Conservation (phyloP, 768 basidiomycete genomes). For the Collybiopsis confluens region DNA sequence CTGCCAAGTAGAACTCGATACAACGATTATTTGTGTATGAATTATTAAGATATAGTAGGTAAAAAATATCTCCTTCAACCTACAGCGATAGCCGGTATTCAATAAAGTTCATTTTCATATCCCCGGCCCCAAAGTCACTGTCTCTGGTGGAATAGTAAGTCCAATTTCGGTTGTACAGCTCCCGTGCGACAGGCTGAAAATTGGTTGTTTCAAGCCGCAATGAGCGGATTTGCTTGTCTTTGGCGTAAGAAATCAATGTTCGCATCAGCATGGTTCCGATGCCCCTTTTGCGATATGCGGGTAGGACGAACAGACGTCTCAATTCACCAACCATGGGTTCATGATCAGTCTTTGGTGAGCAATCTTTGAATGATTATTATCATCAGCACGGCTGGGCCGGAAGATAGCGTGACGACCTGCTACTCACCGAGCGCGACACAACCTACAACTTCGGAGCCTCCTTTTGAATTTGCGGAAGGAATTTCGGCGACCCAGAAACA, state of each 20-base stretch:
- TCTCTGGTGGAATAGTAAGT: background rate
- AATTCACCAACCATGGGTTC: constrained; percentile 2
- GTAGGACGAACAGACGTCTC: constrained; percentile 3
- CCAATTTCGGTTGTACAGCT: background rate
- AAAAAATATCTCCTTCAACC: background rate
- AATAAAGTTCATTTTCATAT: constrained; percentile 2
- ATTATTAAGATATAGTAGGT: background rate
- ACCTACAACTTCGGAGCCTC: constrained; percentile 6
- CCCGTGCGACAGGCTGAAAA: constrained; percentile 4
- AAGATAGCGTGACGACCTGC: background rate
- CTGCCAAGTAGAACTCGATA: too few relatives aligned
- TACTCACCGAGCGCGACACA: constrained; percentile 7
- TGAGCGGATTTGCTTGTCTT: background rate
- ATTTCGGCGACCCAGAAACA: constrained; percentile 7
- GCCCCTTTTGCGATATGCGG: constrained; percentile 1
- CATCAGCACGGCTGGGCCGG: background rate
- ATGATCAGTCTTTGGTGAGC: background rate
- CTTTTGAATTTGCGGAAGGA: background rate
- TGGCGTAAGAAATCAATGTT: constrained; percentile 1
- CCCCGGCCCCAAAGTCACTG: constrained; percentile 4
- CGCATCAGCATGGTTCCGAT: constrained; percentile 4
- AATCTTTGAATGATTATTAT: background rate
- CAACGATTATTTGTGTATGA: too few relatives aligned
- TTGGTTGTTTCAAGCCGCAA: constrained; percentile 5
- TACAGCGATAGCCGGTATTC: background rate